A percentile compares a stretch with the other conserved stretches of the same genome.
phyloP scores from a whole-genome alignment of 2,329 filamentous ascomycete genomes.

The Aspergillus vadensis region DNA sequence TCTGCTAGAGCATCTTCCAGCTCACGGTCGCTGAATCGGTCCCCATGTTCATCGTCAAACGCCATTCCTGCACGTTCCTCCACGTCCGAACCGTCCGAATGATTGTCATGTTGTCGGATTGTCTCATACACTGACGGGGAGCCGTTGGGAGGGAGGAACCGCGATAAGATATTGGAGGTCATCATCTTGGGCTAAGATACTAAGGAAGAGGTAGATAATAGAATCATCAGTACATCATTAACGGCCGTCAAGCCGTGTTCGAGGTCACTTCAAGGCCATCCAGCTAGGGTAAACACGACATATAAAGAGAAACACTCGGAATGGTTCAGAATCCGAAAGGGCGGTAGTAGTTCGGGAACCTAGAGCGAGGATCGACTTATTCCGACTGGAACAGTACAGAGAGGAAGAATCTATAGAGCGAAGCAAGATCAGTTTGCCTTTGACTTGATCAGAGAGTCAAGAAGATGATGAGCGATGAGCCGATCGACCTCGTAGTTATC shows the following conservation, averaged over 20 bases:
- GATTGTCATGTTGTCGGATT: slow-evolving; percentile 49
- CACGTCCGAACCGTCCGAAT: slow-evolving; percentile 48
- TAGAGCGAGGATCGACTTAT: neutral
- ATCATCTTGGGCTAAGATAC: slow-evolving; percentile 36
- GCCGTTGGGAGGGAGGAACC: slow-evolving; percentile 52
- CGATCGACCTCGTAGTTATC: neutral
- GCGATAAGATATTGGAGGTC: slow-evolving; percentile 46
- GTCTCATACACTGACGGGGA: slow-evolving; percentile 53
- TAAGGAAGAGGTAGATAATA: slow-evolving; percentile 4
- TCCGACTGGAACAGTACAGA: neutral
- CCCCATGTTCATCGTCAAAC: slow-evolving; percentile 52
- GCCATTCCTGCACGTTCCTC: slow-evolving; percentile 52
- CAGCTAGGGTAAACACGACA: slow-evolving; percentile 5
- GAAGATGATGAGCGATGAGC: neutral
- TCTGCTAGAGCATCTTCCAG: slow-evolving; percentile 59
- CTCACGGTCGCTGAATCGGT: slow-evolving; percentile 58
- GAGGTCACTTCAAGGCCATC: slow-evolving; percentile 18
- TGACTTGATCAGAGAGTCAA: neutral
- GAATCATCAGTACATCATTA: slow-evolving; percentile 16
- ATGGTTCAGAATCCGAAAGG: neutral
- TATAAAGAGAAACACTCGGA: neutral
- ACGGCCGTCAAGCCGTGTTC: slow-evolving; percentile 14
- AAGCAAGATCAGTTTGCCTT: neutral
- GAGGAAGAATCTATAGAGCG: neutral
- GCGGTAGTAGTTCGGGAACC: neutral